Base-by-base conservation (phyloP, 1,139 yeast species). In the Yamadazyma triangularis region DNA sequence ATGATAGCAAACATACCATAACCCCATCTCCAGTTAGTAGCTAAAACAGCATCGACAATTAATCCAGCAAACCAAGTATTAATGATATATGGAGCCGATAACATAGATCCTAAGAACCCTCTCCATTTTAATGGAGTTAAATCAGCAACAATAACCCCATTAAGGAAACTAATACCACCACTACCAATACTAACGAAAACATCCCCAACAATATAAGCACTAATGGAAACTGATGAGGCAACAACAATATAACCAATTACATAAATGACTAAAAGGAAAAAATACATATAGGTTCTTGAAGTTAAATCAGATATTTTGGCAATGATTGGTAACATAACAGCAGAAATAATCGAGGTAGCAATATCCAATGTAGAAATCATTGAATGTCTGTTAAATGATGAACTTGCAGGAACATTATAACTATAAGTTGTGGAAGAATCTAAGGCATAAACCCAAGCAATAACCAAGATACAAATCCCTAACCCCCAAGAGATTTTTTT, bases 1-100 rank as follows among this genome's bases (percentile, higher is more conserved):
- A 59, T 51, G 23, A 60, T 56, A 21, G 58, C 51, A 36, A 13
- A 50, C 39, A 58, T 58, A 32, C 65, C 65, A 35, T 56, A 60
- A 26, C 65, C 65, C 65, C 65, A 60, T 47, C 64, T 51, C 66
- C 66, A 60, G 33, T 54, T 56, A 15, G 32, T 26, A n/a, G 34
- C 37, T 14, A 48, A 33, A 13, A 59, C 39, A 13, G 53, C 48
- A 3, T 48, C 41, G 13, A 49, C 60, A 31, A 59, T 55, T 11
- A 45, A 42, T 18, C 60, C 60, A 5, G 62, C 42, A 29, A 56
- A 45, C 65, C 65, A 59, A 11, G 53, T 41, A 26, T 51, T 57
- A 27, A 54, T 46, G 29, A 59, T 31, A 29, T 50, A 56, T 16
- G 64, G 65, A 3, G 53, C 34, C 0, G 60, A 29, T 9, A 57